Evolutionary conservation across 1,139 yeast genomes (phyloP).

Genomic region (Yamadazyma kanchanaburiensis): DNA sequence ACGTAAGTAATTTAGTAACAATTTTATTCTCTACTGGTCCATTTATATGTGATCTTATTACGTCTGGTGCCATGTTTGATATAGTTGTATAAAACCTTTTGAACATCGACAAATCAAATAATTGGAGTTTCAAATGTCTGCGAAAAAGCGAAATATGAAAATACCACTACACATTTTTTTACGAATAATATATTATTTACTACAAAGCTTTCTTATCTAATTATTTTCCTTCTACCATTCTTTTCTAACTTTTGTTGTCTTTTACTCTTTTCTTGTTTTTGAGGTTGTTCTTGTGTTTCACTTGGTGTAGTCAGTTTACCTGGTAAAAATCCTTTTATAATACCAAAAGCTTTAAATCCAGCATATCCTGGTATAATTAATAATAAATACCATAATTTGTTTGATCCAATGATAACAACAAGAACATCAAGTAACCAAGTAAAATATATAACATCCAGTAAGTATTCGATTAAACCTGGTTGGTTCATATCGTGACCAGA

Average conservation of each 20-base stretch:
- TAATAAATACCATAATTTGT: slow-evolving; percentile 61
- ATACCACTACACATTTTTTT: too few species aligned
- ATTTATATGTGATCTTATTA: slow-evolving; percentile 17
- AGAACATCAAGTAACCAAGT: slow-evolving; percentile 62
- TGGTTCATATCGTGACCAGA: slow-evolving; percentile 68
- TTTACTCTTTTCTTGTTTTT: slow-evolving; percentile 11
- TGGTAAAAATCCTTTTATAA: slow-evolving; percentile 11
- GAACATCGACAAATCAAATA: slow-evolving; percentile 4
- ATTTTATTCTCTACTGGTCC: slow-evolving; percentile 61
- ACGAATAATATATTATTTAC: not conserved
- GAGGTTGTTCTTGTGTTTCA: slow-evolving; percentile 3
- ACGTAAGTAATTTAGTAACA: slow-evolving; percentile 19
- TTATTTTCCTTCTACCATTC: slow-evolving; percentile 11
- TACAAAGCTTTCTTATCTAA: slow-evolving; percentile 6
- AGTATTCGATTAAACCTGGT: slow-evolving; percentile 69
- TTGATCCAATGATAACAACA: slow-evolving; percentile 53
- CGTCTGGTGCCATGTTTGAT: slow-evolving; percentile 5
- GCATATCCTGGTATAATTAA: slow-evolving; percentile 50
- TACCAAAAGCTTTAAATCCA: slow-evolving; percentile 42
- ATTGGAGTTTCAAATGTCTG: too few species aligned
- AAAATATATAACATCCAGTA: slow-evolving; percentile 71
- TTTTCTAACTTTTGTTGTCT: slow-evolving; percentile 17
- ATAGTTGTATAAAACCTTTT: slow-evolving; percentile 7
- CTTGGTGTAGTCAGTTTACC: slow-evolving; percentile 3
- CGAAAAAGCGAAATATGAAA: too few species aligned